Percentiles rank a stretch among this genome's conserved stretches.
phyloP scores from a whole-genome alignment of 2,329 filamentous ascomycete species.

The Dendryphion nanum region DNA sequence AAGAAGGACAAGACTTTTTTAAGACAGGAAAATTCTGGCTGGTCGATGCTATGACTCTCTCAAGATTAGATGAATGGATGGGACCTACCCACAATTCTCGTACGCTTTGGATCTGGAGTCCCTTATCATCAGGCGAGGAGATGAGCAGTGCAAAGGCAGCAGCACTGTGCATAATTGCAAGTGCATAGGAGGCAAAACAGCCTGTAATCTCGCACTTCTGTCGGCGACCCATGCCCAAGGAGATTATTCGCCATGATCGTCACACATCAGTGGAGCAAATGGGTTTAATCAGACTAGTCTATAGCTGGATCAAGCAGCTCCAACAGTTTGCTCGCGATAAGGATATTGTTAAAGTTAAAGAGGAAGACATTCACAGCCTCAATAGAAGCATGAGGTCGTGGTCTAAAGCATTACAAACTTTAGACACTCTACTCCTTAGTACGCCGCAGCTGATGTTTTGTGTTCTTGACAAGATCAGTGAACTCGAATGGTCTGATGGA shows the following conservation, averaged over 20 bases:
- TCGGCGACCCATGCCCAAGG: constrained; percentile 5
- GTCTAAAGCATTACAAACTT: background rate
- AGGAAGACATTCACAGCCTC: background rate
- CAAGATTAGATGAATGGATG: constrained; percentile 8
- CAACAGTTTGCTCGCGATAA: constrained; percentile 11
- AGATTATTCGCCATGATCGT: background rate
- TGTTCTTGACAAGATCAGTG: constrained; percentile 1
- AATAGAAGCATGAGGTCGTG: background rate
- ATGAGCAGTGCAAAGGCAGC: constrained; percentile 8
- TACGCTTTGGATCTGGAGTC: constrained; percentile 7
- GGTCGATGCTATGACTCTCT: constrained; percentile 2
- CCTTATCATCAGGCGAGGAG: background rate
- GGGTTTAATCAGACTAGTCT: constrained; percentile 14
- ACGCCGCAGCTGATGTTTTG: constrained; percentile 1
- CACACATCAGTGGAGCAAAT: no score
- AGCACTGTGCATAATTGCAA: constrained; percentile 6
- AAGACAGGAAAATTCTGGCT: constrained; percentile 9
- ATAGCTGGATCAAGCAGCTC: constrained; percentile 13
- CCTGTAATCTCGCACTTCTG: constrained; percentile 18
- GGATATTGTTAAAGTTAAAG: background rate
- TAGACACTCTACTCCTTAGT: background rate
- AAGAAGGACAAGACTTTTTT: constrained; percentile 13
- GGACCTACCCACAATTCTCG: background rate
- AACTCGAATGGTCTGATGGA: constrained; percentile 1
- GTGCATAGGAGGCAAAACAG: constrained; percentile 11